Evolutionary conservation across 148 eudicot species (phyloP).

Genomic region (Salicornia ramosissima): DNA sequence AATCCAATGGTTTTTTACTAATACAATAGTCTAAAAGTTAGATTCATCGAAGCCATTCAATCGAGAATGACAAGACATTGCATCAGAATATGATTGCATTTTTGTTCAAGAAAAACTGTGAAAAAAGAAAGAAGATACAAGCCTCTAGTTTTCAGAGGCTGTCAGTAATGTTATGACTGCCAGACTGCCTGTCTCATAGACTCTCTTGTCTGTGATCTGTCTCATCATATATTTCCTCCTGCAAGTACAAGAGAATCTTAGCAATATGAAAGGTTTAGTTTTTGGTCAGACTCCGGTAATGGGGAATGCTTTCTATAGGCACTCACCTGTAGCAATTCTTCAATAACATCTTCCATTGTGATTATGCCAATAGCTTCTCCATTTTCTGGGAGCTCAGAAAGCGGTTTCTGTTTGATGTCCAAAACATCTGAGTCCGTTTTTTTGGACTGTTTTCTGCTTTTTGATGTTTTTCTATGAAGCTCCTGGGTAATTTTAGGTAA

Average conservation of each 20-base stretch:
- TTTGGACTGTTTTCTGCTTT: conserved; percentile 44
- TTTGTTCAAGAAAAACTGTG: background rate
- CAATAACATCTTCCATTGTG: conserved; percentile 60
- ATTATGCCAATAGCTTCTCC: conserved; percentile 57
- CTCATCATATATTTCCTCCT: conserved; percentile 36
- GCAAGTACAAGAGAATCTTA: conserved; percentile 6
- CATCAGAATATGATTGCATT: background rate
- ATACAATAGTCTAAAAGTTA: background rate
- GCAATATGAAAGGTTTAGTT: background rate
- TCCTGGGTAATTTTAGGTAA: conserved; percentile 10
- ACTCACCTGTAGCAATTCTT: conserved; percentile 39
- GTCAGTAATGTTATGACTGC: background rate
- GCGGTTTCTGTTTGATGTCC: conserved; percentile 26
- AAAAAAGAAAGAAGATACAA: background rate
- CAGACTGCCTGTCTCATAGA: conserved; percentile 5
- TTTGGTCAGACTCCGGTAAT: background rate
- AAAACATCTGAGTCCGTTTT: conserved; percentile 36
- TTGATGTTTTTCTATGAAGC: conserved; percentile 21
- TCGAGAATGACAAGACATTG: background rate
- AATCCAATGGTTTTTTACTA: no score
- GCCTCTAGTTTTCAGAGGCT: background rate
- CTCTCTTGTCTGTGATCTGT: conserved; percentile 27
- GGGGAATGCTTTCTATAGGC: background rate
- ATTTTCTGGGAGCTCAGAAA: conserved; percentile 30
- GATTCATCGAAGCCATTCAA: background rate